Base-by-base conservation (phyloP, 371 early-diverging fungal species). In the Actinomortierella ambigua region DNA sequence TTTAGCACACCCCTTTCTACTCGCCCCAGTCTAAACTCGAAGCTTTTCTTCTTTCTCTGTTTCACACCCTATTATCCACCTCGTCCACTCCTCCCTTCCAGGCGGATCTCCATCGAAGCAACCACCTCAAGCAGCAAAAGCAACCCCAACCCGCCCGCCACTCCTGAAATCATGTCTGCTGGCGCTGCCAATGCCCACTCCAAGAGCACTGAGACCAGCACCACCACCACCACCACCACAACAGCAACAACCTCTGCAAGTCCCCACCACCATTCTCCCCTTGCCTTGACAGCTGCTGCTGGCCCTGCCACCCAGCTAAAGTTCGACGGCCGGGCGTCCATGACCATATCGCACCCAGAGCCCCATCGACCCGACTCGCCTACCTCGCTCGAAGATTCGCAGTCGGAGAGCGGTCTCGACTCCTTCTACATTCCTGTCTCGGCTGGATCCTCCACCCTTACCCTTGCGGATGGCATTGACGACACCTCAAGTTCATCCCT, bases 341-440 rank as follows among this genome's bases (percentile, higher is more conserved):
- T 29, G 53, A 27, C 2, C 26, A 8, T 52, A 44, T 44, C 29
- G 47, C 13, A 52, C 17, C 40, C 24, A 44, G 55, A 56, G 3
- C 60, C 42, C 17, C 65, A 51, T 41, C 57, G 71, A 22, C 71
- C 71, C 1, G 71, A 65, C 40, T 71, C 71, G 0, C 71, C 71
- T 14, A 57, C 71, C 17, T 65, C 66, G 39, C 71, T 71, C 20
- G 71, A 71, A 34, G 71, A 71, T 55, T 71, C 71, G 11, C 65
- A 65, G 20, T 71, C 71, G 2, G 71, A 71, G n/a, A 65, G 66
- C 23, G 57, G 71, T 2, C 42, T 41, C 24, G 71, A 71, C 22
- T 42, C 51, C 13, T 57, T 52, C 46, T 34, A 34, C 34, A 4
- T 11, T 6, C 11, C 34, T 34, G 34, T 34, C 4, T 34, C 34